phyloP scores from a whole-genome alignment of 2,329 filamentous ascomycete species.

The Lachnellula arida region DNA sequence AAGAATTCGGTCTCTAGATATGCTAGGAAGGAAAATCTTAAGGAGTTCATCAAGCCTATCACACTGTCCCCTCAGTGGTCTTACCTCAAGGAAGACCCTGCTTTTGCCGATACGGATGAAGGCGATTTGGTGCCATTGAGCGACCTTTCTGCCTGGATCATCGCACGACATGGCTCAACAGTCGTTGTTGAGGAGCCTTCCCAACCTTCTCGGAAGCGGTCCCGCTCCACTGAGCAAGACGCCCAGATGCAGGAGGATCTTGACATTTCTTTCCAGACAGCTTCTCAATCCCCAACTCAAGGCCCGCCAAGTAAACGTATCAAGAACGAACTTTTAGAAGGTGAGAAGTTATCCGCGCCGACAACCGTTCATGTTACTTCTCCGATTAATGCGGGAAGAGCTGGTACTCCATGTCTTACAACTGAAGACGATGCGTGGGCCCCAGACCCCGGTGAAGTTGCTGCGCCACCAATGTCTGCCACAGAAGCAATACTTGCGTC shows the following conservation, averaged over 20 bases:
- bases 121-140: slow-evolving; percentile 24
- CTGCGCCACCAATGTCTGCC: slow-evolving; percentile 14
- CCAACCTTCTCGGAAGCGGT: slow-evolving; percentile 22
- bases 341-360: background rate
- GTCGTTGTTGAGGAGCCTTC: background rate
- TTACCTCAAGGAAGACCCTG: slow-evolving; percentile 40
- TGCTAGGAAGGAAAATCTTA: slow-evolving; percentile 39
- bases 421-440: slow-evolving; percentile 30
- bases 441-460: slow-evolving; percentile 28
- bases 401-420: slow-evolving; percentile 22
- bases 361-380: slow-evolving; percentile 10
- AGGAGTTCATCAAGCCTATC: slow-evolving; percentile 40
- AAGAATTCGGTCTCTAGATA: slow-evolving; percentile 42
- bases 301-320: slow-evolving; percentile 23
- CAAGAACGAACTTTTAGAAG: slow-evolving; percentile 15
- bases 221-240: slow-evolving; percentile 13
- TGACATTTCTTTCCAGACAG: slow-evolving; percentile 9
- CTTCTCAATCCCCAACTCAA: slow-evolving; percentile 4
- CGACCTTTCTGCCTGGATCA: slow-evolving; percentile 23
- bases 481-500: slow-evolving; percentile 32
- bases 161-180: slow-evolving; percentile 14
- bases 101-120: slow-evolving; percentile 33
- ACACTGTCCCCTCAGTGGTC: slow-evolving; percentile 39
- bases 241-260: slow-evolving; percentile 16
- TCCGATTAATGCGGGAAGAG: slow-evolving; percentile 13